Conservation (phyloP, 176 grass and related monocot genomes). For the Aegilops tauschii region DNA sequence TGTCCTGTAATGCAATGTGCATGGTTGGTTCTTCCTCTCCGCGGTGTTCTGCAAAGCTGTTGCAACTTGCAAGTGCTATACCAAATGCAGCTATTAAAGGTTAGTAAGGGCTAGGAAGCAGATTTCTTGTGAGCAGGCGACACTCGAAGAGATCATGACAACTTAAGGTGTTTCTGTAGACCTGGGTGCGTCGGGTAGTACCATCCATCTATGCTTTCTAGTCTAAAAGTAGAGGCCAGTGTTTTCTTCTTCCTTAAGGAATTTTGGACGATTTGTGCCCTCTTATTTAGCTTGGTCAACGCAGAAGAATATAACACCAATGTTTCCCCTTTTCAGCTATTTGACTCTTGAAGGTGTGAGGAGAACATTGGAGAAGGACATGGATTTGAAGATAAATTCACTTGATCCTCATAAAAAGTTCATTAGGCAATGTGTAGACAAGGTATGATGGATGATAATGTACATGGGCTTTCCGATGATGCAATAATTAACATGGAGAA, state of each 20-base stretch:
- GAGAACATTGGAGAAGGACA: slow-evolving; percentile 80
- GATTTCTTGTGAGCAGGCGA: not conserved
- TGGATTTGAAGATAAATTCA: slow-evolving; percentile 66
- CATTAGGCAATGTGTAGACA: slow-evolving; percentile 80
- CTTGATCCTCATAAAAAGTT: slow-evolving; percentile 85
- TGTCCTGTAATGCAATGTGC: not conserved
- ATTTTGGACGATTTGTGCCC: not conserved
- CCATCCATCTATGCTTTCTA: not conserved
- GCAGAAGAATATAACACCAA: not conserved
- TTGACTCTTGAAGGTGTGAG: slow-evolving; percentile 93
- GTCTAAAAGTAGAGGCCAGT: not conserved
- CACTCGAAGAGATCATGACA: not conserved
- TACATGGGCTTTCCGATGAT: not conserved
- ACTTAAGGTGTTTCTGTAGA: not conserved
- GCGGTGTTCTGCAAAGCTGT: not conserved
- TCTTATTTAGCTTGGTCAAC: not conserved
- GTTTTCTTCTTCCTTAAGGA: not conserved
- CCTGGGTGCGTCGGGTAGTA: not conserved
- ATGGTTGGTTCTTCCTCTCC: not conserved
- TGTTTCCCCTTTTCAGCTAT: slow-evolving; percentile 47
- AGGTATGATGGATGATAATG: slow-evolving; percentile 44
- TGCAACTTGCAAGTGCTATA: not conserved
- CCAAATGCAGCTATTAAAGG: not conserved
- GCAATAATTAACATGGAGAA: slow-evolving; percentile 16
- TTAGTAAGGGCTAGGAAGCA: not conserved